Evolutionary conservation across 73 alveolate species (phyloP), one percentile per base, ranked within the genome.

Genomic region (Paramecium octaurelia): DNA sequence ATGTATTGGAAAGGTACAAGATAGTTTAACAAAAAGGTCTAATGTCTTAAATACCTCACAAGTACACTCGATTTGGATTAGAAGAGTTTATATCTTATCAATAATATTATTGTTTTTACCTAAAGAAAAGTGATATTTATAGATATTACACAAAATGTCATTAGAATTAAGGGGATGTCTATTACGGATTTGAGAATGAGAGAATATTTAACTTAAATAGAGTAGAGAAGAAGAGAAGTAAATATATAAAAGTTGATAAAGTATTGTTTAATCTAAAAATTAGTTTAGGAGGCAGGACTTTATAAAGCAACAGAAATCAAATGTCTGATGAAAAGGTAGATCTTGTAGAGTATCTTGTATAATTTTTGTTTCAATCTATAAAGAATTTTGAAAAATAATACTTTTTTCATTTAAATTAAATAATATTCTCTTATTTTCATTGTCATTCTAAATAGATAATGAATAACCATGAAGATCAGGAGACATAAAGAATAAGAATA

Each of bases 131-230:
- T 5, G 48, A 64, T 64, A 1, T 64, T 5, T 64, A 31, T 11
- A 64, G 84, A 64, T 64, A 64, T 64, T 64, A 31, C n/a, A 64
- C 84, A 11, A 64, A 64, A 64, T 64, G 84, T 64, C 8, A n/a
- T 31, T 0, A 64, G 14, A 34, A 64, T 31, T 24, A 64, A 27
- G 46, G 46, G 6, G 84, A 64, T 31, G 11, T 31, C 6, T 64
- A 12, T 18, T 34, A 64, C 12, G 84, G 84, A 64, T 64, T 64
- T 64, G 84, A 64, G 46, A 64, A 64, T 64, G 24, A 4, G 50
- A 64, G 84, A 27, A 64, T 27, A 11, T 64, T 64, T 24, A 64
- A 64, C n/a, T 64, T 64, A 64, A 27, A 46, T 24, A 27, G 84
- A 27, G 48, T 64, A 31, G 84, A 64, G n/a, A 64, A 64, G 27